Base-by-base conservation (phyloP, 352 stramenopile species). In the Phytophthora europaea region DNA sequence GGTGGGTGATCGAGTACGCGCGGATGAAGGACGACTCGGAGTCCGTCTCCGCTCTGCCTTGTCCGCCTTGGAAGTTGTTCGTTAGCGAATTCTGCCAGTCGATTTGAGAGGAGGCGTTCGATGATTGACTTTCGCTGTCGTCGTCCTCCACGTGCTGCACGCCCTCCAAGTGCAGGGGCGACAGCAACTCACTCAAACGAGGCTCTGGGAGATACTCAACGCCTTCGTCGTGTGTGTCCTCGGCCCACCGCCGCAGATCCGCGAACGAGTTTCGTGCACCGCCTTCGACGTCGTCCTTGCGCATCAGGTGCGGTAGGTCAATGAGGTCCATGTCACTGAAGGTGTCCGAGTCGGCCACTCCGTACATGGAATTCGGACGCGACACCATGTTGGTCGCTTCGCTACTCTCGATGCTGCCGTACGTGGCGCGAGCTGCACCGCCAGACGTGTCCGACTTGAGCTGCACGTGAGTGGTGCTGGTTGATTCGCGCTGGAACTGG, bases 311-410 rank as follows among this genome's bases (percentile, higher is more conserved):
- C 16, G 87, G 87, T 12, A 94, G 74, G 45, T 92, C 85, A 10
- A 83, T 82, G 55, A 94, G 70, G 47, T 93, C 87, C 70, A 94
- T 75, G 57, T 94, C 87, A 53, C 87, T 94, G 61, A 94, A 94
- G 0, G 87, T 90, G 48, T 94, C 87, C 7, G 80, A 92, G 20
- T 83, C 75, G 28, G 83, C 79, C 28, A 90, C 80, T 54, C 76
- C 82, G 48, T 82, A 85, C 48, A 90, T 80, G 28, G 81, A 88
- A 31, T 88, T 82, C 8, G 67, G 73, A 20, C 79, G 86, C 6
- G 72, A 86, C 20, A 67, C 12, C n/a, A 72, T 51, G 40, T 75
- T 66, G 50, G 61, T 13, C 40, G 61, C n/a, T 0, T 79, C 72
- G 22, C 63, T 86, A 54, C 59, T 83, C 3, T 74, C 66, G 3